phyloP scores from a whole-genome alignment of 495 filamentous ascomycete genomes.

The Penicillium salamii region DNA sequence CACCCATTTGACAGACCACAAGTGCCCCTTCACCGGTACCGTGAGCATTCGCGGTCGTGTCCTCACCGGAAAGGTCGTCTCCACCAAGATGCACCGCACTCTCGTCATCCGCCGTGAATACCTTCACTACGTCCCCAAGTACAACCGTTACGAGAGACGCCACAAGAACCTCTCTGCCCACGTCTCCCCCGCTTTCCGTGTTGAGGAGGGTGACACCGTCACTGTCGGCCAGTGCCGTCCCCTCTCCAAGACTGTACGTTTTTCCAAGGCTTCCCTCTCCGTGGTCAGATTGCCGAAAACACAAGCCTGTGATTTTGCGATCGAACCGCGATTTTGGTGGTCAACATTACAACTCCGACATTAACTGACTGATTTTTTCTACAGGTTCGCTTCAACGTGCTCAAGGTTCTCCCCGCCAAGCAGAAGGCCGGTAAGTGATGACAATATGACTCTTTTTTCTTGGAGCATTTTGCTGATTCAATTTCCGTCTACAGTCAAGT shows the following conservation, averaged over 20 bases:
- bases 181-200: slow-evolving; percentile 99
- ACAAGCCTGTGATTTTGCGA: neutral
- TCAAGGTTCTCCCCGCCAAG: slow-evolving; percentile 55
- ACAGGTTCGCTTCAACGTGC: slow-evolving; percentile 98
- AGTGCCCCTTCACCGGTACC: slow-evolving; percentile 98
- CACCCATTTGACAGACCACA: slow-evolving; percentile 81
- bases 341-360: slow-evolving; percentile 1
- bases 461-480: too few species aligned
- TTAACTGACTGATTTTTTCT: slow-evolving; percentile 19
- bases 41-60: slow-evolving; percentile 99
- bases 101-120: slow-evolving; percentile 99
- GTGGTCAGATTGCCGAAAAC: neutral
- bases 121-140: slow-evolving; percentile 99
- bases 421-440: neutral
- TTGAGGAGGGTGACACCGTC: slow-evolving; percentile 97
- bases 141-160: slow-evolving; percentile 98
- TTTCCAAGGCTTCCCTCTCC: neutral
- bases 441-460: slow-evolving; percentile 45
- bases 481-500: slow-evolving; percentile 81
- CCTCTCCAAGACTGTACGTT: slow-evolving; percentile 94
- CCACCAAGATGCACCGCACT: slow-evolving; percentile 99
- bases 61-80: slow-evolving; percentile 96
- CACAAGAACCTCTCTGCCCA: slow-evolving; percentile 99
- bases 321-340: too few species aligned
- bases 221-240: slow-evolving; percentile 99